phyloP scores from a whole-genome alignment of 202 grass and related monocot genomes.

The Bolboschoenoplectus hybrid region DNA sequence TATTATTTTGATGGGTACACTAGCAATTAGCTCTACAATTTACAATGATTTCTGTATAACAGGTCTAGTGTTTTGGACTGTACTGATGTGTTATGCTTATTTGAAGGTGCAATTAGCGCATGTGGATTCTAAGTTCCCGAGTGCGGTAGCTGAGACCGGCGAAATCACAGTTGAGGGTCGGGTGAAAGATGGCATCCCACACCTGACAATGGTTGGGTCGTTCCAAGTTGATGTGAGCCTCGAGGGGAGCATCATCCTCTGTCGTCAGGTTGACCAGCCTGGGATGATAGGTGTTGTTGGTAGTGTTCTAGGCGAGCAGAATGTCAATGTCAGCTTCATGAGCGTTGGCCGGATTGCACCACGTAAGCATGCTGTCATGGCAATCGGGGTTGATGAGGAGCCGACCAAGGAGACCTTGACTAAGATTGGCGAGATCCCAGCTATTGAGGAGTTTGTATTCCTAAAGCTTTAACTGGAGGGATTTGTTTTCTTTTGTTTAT shows the following conservation, averaged over 20 bases:
- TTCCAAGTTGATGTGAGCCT: slow-evolving; percentile 83
- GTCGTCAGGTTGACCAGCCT: slow-evolving; percentile 80
- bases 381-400: slow-evolving; percentile 80
- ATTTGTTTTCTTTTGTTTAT: not conserved
- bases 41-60: not conserved
- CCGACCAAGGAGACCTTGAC: slow-evolving; percentile 59
- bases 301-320: slow-evolving; percentile 70
- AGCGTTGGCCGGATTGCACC: slow-evolving; percentile 74
- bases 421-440: slow-evolving; percentile 75
- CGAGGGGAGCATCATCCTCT: slow-evolving; percentile 86
- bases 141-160: slow-evolving; percentile 58
- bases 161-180: slow-evolving; percentile 69
- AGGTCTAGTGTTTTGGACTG: not conserved
- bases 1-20: not conserved
- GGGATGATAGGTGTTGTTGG: slow-evolving; percentile 84
- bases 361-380: slow-evolving; percentile 76
- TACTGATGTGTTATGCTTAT: not conserved
- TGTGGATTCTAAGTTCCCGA: slow-evolving; percentile 76
- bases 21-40: not conserved
- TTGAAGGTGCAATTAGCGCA: slow-evolving; percentile 64
- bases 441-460: slow-evolving; percentile 85
- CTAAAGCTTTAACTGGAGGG: slow-evolving; percentile 60
- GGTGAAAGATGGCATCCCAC: slow-evolving; percentile 76
- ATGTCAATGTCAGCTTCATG: slow-evolving; percentile 94
- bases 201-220: slow-evolving; percentile 75